phyloP scores from a whole-genome alignment of 2,329 filamentous ascomycete genomes.

The Aspergillus calidoustus region DNA sequence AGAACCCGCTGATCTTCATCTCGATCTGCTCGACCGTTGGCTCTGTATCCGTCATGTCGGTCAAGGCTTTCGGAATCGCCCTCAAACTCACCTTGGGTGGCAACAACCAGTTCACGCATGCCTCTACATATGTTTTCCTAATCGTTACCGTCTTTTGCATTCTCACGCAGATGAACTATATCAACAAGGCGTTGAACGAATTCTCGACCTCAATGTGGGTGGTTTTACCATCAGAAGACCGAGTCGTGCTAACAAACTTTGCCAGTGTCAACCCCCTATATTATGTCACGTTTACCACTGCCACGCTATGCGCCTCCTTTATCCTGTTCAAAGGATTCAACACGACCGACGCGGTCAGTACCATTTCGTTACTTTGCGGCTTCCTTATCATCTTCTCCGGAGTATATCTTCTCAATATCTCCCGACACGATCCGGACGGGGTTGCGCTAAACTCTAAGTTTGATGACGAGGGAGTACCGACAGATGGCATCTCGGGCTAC shows the following conservation, averaged over 20 bases:
- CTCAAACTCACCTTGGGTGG: conserved; percentile 92
- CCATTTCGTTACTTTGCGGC: conserved; percentile 86
- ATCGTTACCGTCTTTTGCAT: conserved; percentile 94
- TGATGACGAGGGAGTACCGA: conserved; percentile 74
- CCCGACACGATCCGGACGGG: conserved; percentile 85
- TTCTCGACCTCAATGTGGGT: conserved; percentile 96
- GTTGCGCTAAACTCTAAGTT: conserved; percentile 64
- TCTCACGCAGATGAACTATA: conserved; percentile 99
- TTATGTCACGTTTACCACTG: conserved; percentile 97
- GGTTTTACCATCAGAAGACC: too few relatives aligned
- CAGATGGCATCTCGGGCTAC: conserved; percentile 85
- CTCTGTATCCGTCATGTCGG: conserved; percentile 97
- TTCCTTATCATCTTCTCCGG: conserved; percentile 95
- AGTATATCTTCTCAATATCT: conserved; percentile 96
- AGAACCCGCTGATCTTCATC: conserved; percentile 93
- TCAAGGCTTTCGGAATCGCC: conserved; percentile 98
- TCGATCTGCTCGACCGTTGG: conserved; percentile 98
- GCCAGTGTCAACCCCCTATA: conserved; percentile 89
- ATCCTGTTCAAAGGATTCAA: conserved; percentile 97
- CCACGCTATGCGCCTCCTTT: conserved; percentile 90
- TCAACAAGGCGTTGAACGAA: conserved; percentile 96
- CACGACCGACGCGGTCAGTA: conserved; percentile 88
- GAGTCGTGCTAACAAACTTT: conserved; percentile 15
- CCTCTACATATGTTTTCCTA: conserved; percentile 96
- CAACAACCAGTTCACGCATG: conserved; percentile 92